Evolutionary conservation across 805 yeast genomes (phyloP).

Genomic region (Saccharomyces paradoxus): DNA sequence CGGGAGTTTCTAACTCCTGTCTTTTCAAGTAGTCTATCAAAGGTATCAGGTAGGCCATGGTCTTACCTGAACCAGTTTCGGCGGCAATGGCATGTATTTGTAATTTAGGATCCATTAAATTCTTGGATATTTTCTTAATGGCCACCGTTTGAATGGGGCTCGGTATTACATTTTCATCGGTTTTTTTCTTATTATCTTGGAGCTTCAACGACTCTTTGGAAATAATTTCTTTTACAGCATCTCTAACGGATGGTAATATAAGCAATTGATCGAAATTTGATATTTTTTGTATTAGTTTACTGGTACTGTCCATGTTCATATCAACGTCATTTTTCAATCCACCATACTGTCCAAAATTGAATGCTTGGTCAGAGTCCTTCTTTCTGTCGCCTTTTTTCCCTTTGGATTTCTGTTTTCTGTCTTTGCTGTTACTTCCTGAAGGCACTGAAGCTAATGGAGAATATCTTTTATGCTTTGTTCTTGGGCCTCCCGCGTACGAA

Average conservation of each 20-base stretch:
- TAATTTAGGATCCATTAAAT: conserved; percentile 33
- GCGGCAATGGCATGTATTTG: conserved; percentile 79
- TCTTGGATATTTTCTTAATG: conserved; percentile 33
- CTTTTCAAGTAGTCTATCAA: conserved; percentile 59
- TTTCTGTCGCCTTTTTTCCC: neutral
- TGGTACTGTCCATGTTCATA: conserved; percentile 28
- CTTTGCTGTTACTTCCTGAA: neutral
- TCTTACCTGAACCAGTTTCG: conserved; percentile 95
- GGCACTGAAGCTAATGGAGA: neutral
- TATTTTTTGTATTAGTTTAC: conserved; percentile 43
- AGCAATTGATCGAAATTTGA: conserved; percentile 58
- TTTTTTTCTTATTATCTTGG: conserved; percentile 6
- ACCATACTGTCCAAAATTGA: conserved; percentile 42
- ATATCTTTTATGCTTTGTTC: neutral
- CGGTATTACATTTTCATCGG: conserved; percentile 34
- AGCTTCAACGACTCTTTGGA: conserved; percentile 36
- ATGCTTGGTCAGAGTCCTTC: conserved; percentile 3
- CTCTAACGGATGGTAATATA: conserved; percentile 59
- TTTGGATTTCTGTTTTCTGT: neutral
- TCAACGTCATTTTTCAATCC: conserved; percentile 38
- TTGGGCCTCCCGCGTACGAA: neutral
- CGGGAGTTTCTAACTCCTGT: conserved; percentile 37
- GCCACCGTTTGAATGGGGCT: conserved; percentile 81
- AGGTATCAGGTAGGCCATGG: conserved; percentile 83
- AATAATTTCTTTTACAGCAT: conserved; percentile 49